Conservation (phyloP, 2,329 filamentous ascomycete species). For the Acephala macrosclerotiorum region DNA sequence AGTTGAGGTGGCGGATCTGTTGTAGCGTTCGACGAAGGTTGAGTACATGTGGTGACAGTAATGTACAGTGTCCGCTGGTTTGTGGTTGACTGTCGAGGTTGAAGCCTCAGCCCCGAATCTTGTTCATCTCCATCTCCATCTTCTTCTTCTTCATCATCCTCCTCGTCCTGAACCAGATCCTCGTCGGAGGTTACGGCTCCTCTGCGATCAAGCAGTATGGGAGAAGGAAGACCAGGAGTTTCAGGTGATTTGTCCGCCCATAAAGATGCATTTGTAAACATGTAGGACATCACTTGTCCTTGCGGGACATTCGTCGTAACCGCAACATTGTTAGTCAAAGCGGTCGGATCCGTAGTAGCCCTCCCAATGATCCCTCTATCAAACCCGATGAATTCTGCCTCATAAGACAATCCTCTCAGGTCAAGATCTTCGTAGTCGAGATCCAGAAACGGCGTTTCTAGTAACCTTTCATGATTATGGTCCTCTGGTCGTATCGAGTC, state of each 20-base stretch:
- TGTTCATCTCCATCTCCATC: conserved; percentile 13
- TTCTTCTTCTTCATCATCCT: conserved; percentile 25
- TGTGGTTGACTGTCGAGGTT: conserved; percentile 31
- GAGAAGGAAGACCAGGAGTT: conserved; percentile 46
- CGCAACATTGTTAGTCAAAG: conserved; percentile 71
- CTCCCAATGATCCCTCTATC: conserved; percentile 70
- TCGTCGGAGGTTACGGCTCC: conserved; percentile 16
- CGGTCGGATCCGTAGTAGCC: conserved; percentile 54
- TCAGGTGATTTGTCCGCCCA: conserved; percentile 51
- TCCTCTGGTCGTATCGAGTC: conserved; percentile 51
- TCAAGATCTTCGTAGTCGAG: conserved; percentile 43
- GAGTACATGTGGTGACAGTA: conserved; percentile 84
- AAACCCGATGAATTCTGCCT: conserved; percentile 67
- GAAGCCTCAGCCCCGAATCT: conserved; percentile 21
- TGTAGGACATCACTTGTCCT: conserved; percentile 69
- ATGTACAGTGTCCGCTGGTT: conserved; percentile 65
- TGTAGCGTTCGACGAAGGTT: conserved; percentile 59
- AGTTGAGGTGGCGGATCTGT: conserved; percentile 71
- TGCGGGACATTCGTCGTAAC: conserved; percentile 64
- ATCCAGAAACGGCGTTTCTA: conserved; percentile 44
- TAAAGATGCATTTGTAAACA: conserved; percentile 65
- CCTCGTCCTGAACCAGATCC: conserved; percentile 22
- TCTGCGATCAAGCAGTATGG: conserved; percentile 35
- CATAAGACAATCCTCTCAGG: conserved; percentile 53
- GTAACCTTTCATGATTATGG: conserved; percentile 55